A percentile compares a stretch with the other conserved stretches of the same genome.
Evolutionary conservation across 148 eudicot species (phyloP).

Genomic region (Diospyros kaki): DNA sequence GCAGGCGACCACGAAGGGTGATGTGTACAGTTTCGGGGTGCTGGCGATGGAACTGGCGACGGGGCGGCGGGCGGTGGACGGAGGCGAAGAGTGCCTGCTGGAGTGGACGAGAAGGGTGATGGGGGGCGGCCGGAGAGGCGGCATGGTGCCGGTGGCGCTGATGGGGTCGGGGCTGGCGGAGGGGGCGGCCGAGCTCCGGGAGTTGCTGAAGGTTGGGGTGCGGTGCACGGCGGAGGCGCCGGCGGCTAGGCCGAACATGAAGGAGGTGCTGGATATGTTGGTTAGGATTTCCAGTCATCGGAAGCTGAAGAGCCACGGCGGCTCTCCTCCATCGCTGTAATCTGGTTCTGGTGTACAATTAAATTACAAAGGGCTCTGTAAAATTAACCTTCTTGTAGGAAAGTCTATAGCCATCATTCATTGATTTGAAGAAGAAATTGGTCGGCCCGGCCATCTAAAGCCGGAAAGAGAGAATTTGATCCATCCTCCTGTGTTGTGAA

Average conservation of each 20-base stretch:
- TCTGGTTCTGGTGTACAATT: background rate
- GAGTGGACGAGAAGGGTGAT: constrained; percentile 76
- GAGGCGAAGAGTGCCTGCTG: constrained; percentile 77
- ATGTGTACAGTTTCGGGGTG: constrained; percentile 93
- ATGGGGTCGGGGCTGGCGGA: constrained; percentile 39
- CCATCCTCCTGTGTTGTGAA: too few species aligned
- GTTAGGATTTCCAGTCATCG: constrained; percentile 28
- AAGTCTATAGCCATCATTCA: constrained; percentile 9
- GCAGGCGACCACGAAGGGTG: constrained; percentile 97
- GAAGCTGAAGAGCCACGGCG: background rate
- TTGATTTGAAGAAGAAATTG: background rate
- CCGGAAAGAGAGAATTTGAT: too few species aligned
- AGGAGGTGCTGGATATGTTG: constrained; percentile 76
- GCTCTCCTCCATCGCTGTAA: constrained; percentile 15
- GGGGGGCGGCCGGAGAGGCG: constrained; percentile 28
- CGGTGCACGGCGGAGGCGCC: constrained; percentile 74
- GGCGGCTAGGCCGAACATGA: constrained; percentile 85
- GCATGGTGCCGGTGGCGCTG: constrained; percentile 28
- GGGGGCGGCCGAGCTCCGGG: constrained; percentile 59
- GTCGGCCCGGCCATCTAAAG: background rate
- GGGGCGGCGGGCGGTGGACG: constrained; percentile 79
- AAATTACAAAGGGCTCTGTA: background rate
- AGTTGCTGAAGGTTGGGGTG: constrained; percentile 60
- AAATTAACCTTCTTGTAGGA: constrained; percentile 4
- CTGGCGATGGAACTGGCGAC: constrained; percentile 89